phyloP scores from a whole-genome alignment of 768 basidiomycete genomes.

The Chiua virens region DNA sequence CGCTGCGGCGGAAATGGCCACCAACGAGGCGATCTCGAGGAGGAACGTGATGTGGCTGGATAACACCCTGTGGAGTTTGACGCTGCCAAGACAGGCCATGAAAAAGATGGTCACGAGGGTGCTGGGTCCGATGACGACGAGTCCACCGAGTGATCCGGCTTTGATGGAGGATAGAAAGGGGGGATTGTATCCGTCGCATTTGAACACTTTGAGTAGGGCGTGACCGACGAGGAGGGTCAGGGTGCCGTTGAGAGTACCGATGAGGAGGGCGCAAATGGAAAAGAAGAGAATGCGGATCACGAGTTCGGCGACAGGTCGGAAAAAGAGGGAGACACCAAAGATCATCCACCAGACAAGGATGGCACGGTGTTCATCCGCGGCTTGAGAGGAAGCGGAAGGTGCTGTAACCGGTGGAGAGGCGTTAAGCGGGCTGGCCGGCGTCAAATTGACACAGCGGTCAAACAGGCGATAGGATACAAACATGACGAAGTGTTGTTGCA shows the following conservation, averaged over 20 bases:
- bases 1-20: slow-evolving; percentile 15
- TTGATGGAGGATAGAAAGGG: slow-evolving; percentile 6
- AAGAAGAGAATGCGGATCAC: slow-evolving; percentile 7
- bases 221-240: slow-evolving; percentile 13
- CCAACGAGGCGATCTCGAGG: slow-evolving; percentile 8
- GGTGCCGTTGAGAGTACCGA: slow-evolving; percentile 5
- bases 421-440: neutral
- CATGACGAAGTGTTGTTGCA: slow-evolving; percentile 5
- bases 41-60: neutral
- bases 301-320: slow-evolving; percentile 7
- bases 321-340: slow-evolving; percentile 13
- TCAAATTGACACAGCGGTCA: neutral
- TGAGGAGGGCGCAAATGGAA: slow-evolving; percentile 1
- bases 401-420: neutral
- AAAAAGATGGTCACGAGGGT: slow-evolving; percentile 1
- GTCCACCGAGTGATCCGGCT: slow-evolving; percentile 14
- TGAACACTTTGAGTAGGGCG: slow-evolving; percentile 12
- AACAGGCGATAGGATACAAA: slow-evolving; percentile 9
- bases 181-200: slow-evolving; percentile 8
- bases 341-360: slow-evolving; percentile 9
- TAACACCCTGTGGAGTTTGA: neutral
- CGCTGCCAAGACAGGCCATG: slow-evolving; percentile 2
- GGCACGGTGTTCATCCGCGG: slow-evolving; percentile 3
- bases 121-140: slow-evolving; percentile 10
- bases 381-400: neutral